Evolutionary conservation across 2,329 filamentous ascomycete species (phyloP).

Genomic region (Colletotrichum eleusines): DNA sequence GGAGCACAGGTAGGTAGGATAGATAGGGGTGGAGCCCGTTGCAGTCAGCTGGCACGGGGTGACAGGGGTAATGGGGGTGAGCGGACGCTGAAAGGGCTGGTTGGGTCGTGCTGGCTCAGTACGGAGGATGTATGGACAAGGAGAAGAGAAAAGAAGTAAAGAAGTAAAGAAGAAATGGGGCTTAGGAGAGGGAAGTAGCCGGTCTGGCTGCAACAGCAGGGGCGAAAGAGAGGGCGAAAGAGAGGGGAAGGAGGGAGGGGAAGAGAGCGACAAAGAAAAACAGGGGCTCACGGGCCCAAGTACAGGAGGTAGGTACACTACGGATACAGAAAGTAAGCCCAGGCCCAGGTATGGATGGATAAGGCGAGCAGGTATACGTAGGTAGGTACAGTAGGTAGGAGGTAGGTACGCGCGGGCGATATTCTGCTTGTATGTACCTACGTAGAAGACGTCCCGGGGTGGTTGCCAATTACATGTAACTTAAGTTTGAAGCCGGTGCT

Average conservation of each 20-base stretch:
- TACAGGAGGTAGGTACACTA: background rate
- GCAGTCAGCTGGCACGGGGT: slow-evolving; percentile 42
- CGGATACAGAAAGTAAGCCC: background rate
- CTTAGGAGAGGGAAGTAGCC: background rate
- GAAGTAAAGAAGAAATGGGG: background rate
- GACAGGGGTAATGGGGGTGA: slow-evolving; percentile 27
- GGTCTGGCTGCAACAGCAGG: background rate
- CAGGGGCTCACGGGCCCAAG: slow-evolving; percentile 15
- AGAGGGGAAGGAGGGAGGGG: background rate
- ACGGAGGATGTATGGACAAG: no score
- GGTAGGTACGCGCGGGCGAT: no score
- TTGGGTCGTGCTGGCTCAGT: slow-evolving; percentile 11
- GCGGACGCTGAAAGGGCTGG: slow-evolving; percentile 20
- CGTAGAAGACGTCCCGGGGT: background rate
- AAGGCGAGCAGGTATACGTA: background rate
- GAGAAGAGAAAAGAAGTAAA: no score
- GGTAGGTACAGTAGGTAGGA: no score
- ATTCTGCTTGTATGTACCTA: no score
- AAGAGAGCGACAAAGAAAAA: background rate
- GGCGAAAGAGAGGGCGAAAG: background rate
- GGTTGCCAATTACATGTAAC: background rate
- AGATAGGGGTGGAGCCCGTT: slow-evolving; percentile 41
- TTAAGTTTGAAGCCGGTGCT: background rate
- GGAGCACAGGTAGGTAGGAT: slow-evolving; percentile 29
- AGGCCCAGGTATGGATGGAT: background rate